Base-by-base conservation (phyloP, 1,284 basidiomycete species). In the Rhodotorula sp. region DNA sequence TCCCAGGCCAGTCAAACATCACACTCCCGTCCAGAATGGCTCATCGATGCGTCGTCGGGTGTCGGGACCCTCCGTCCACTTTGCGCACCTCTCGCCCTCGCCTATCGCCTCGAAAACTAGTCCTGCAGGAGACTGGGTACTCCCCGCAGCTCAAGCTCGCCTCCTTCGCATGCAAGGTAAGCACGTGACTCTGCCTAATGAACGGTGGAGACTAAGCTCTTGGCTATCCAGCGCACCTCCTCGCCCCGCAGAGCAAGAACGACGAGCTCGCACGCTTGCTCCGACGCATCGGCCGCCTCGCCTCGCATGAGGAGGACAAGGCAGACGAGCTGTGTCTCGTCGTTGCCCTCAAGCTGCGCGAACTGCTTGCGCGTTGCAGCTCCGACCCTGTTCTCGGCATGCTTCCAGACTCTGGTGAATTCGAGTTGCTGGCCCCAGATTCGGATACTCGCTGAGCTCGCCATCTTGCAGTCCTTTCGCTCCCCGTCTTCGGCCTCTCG, bases 91-190 rank as follows among this genome's bases (percentile, higher is more conserved):
- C 68, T 74, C 70, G 69, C 39, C 67, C 19, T 58, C 70, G 34
- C 71, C n/a, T 67, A 85, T 83, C 30, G 82, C 82, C 29, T 46
- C 85, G 56, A 83, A 78, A 15, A 17, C 19, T 15, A 79, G 80
- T 30, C 27, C 58, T 9, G 68, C 64, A 22, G 68, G 76, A 48
- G 89, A 91, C 58, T 81, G 86, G 11, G 79, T 91, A n/a, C 84
- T 88, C 15, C 89, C 91, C 0, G 82, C 84, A 8, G 79, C 91
- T 5, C 81, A 90, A 15, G 87, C 88, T 2, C 81, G 85, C 15
- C 83, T 94, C 24, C 80, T 94, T 29, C 84, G 87, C 27, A 87
- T 89, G 77, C 88, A 89, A 76, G 88, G 91, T 93, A 70, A 78
- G 88, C 81, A n/a, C n/a, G 6, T 46, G 6, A 10, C 1, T 0